Percentiles rank a stretch among this genome's conserved stretches.
Evolutionary conservation across 371 early-diverging fungal genomes (phyloP).

Genomic region (Batkoa obscura): DNA sequence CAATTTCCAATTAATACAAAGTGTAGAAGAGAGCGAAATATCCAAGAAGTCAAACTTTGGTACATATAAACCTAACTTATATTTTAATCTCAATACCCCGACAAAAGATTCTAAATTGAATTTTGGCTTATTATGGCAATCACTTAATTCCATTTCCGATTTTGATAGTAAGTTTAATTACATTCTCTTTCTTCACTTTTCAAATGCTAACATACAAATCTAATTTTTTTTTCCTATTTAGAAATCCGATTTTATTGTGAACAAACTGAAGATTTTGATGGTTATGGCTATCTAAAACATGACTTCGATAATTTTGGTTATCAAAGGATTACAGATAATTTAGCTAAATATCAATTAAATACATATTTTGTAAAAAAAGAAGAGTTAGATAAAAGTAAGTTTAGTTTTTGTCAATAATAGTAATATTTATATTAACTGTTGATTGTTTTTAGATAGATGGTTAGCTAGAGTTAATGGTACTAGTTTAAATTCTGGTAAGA

Average conservation of each 20-base stretch:
- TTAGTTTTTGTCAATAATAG: not conserved
- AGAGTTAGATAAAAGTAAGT: constrained; percentile 28
- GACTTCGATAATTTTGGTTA: constrained; percentile 65
- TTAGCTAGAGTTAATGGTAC: constrained; percentile 67
- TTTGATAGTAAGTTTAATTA: not conserved
- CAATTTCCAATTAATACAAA: too few relatives aligned
- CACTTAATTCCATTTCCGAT: not conserved
- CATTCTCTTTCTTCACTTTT: not conserved
- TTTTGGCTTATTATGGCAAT: constrained; percentile 6
- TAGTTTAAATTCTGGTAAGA: constrained; percentile 52
- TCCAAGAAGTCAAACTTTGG: too few relatives aligned
- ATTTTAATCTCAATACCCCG: too few relatives aligned
- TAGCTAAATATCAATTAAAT: constrained; percentile 42
- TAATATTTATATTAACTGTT: not conserved
- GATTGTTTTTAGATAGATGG: constrained; percentile 27
- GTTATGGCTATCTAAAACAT: constrained; percentile 77
- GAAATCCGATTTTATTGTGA: constrained; percentile 77
- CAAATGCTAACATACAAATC: constrained; percentile 4
- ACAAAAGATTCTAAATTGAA: constrained; percentile 8
- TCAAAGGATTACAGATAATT: constrained; percentile 53
- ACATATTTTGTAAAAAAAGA: constrained; percentile 67
- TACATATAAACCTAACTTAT: too few relatives aligned
- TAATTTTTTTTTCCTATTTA: constrained; percentile 8
- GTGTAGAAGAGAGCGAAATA: too few relatives aligned
- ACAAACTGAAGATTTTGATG: constrained; percentile 48